These are phyloP conservation scores for Didymella segeticola DNA, from an alignment of 2,329 filamentous ascomycete species.

Conservation along the genomic window DNA sequence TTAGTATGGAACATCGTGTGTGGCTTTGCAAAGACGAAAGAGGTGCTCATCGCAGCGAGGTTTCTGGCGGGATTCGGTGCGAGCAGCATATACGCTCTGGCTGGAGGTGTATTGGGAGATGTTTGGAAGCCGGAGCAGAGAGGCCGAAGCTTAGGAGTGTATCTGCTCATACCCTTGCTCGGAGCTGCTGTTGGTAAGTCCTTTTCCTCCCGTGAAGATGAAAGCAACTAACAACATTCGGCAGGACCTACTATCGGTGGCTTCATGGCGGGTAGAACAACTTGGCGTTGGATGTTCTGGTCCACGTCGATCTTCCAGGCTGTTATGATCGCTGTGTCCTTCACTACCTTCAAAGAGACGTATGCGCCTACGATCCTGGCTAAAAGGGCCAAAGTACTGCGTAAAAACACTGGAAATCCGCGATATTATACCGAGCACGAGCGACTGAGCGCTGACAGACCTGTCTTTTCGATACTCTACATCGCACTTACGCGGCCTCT, in stretches of 20 bases:
- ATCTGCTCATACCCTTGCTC: constrained; percentile 30
- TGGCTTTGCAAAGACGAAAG: constrained; percentile 34
- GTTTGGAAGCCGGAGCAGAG: constrained; percentile 35
- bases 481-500: constrained; percentile 58
- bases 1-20: constrained; percentile 36
- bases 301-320: constrained; percentile 34
- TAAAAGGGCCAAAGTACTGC: constrained; percentile 33
- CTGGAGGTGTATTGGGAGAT: constrained; percentile 33
- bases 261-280: constrained; percentile 34
- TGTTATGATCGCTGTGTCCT: constrained; percentile 41
- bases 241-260: constrained; percentile 36
- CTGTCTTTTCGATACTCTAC: constrained; percentile 50
- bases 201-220: not conserved
- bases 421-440: constrained; percentile 58
- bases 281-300: constrained; percentile 42
- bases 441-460: constrained; percentile 24
- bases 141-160: constrained; percentile 21
- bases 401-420: constrained; percentile 68
- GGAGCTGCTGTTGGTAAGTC: constrained; percentile 27
- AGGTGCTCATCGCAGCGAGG: constrained; percentile 31
- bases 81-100: constrained; percentile 31
- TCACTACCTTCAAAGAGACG: constrained; percentile 51
- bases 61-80: constrained; percentile 38
- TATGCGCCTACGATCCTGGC: constrained; percentile 54
- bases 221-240: not conserved